Percentiles rank a stretch among this genome's conserved stretches.
phyloP scores from a whole-genome alignment of 257 asterid genomes.

The Echites panduratus region DNA sequence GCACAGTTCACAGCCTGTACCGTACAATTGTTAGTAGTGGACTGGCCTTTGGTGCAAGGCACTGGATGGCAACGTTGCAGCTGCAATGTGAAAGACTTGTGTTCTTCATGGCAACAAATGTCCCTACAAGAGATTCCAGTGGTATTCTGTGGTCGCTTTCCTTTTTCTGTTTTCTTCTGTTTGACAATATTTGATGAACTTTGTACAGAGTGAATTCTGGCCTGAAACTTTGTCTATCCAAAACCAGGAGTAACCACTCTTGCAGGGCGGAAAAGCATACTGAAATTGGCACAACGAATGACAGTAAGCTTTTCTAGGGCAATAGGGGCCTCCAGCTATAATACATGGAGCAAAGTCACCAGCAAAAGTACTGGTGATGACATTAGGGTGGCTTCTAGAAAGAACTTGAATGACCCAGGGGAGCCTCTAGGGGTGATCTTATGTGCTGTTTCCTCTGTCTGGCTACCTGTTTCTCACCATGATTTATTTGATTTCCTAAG shows the following conservation, averaged over 20 bases:
- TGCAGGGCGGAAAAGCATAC: conserved; percentile 81
- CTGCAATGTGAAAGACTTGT: conserved; percentile 68
- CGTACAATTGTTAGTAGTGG: conserved; percentile 68
- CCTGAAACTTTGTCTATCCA: background rate
- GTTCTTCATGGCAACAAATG: conserved; percentile 78
- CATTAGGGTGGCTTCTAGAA: conserved; percentile 60
- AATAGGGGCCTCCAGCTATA: conserved; percentile 62
- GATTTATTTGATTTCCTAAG: conserved; percentile 61
- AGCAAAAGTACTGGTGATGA: conserved; percentile 65
- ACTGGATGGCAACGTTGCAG: conserved; percentile 74
- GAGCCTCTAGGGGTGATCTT: conserved; percentile 81
- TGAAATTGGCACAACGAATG: conserved; percentile 80
- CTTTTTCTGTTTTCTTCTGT: background rate
- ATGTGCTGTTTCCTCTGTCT: conserved; percentile 59
- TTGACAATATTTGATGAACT: background rate
- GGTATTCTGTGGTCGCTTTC: conserved; percentile 35
- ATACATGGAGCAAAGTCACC: conserved; percentile 67
- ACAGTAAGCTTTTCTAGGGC: conserved; percentile 57
- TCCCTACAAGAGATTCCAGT: conserved; percentile 68
- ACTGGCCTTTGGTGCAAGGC: conserved; percentile 84
- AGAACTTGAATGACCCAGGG: conserved; percentile 56
- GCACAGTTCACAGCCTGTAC: conserved; percentile 47
- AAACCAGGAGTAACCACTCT: conserved; percentile 65
- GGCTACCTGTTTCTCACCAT: conserved; percentile 71
- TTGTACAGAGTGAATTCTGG: background rate